Percentiles rank a stretch among this genome's conserved stretches.
Evolutionary conservation across 345 rosid species (phyloP).

Genomic region (Populus nigra): DNA sequence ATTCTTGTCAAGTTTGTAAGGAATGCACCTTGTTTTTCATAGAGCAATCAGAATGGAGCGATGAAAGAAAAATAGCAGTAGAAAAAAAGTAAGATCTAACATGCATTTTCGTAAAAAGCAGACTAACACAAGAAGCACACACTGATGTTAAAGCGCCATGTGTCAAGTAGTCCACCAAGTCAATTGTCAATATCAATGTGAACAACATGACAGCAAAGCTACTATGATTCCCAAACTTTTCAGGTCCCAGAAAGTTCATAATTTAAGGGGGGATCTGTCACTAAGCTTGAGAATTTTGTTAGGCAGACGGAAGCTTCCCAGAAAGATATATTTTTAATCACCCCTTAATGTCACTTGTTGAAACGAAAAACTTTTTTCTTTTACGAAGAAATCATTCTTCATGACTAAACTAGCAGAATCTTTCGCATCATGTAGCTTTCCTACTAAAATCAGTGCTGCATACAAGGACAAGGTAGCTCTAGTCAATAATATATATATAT

Average conservation of each 20-base stretch:
- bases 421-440: not conserved
- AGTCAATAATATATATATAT: too few species aligned
- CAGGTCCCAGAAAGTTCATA: not conserved
- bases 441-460: not conserved
- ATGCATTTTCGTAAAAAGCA: not conserved
- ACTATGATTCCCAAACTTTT: not conserved
- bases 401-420: not conserved
- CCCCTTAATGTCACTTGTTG: not conserved
- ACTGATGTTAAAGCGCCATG: not conserved
- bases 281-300: not conserved
- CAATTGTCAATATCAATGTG: not conserved
- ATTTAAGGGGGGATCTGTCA: not conserved
- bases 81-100: not conserved
- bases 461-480: not conserved
- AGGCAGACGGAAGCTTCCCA: not conserved
- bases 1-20: conserved; percentile 49
- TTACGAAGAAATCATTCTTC: not conserved
- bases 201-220: not conserved
- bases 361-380: not conserved
- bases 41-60: not conserved
- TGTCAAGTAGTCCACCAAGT: not conserved
- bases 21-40: conserved; percentile 60
- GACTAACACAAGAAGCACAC: not conserved
- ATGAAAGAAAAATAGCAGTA: not conserved
- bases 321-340: not conserved